Evolutionary conservation across 2,329 filamentous ascomycete species (phyloP), one percentile per base, ranked within the genome.

Genomic region (Aureobasidium sp.): DNA sequence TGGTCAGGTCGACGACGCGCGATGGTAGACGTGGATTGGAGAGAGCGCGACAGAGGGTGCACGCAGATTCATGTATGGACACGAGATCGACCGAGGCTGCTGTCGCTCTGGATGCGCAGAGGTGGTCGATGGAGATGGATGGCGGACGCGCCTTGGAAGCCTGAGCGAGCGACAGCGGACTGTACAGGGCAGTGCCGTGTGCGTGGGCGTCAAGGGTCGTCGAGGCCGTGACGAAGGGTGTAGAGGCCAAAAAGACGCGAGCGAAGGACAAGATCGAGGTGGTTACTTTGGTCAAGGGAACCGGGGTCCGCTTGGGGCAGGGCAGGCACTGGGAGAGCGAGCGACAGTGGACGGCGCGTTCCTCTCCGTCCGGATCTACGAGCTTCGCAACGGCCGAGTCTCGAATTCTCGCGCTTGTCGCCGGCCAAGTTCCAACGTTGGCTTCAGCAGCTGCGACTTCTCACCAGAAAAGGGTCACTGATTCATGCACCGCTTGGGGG

Each of bases 31-130:
- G 17, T 5, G 24, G 19, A 24, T 4, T 40, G 29, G 24, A 9
- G 8, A 22, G 22, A 42, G 45, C 57, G 45, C 57, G 45, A 50
- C 45, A 11, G 12, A 19, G 19, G 37, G 27, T 60, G 57, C 57
- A 35, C 57, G 33, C 44, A 50, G 31, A 60, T 60, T 45, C 57
- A 60, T 60, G 45, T 49, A 60, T 49, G 45, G 3, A 42, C 35
- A 48, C 57, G 57, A 40, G 27, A 15, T 39, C 4, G 22, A 9
- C 31, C 57, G 45, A 37, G 14, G 14, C 22, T 42, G 37, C 37
- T 54, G 50, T 42, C 37, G 50, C 50, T 54, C 50, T 42, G 37
- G 17, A 31, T 52, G 50, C 50, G 50, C 50, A 54, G 37, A 29
- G 22, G 22, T n/a, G 44, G 14, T n/a, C 4, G 44, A 7, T 48